Evolutionary conservation across 2,329 filamentous ascomycete genomes (phyloP).

Genomic region (Alternaria dauci): DNA sequence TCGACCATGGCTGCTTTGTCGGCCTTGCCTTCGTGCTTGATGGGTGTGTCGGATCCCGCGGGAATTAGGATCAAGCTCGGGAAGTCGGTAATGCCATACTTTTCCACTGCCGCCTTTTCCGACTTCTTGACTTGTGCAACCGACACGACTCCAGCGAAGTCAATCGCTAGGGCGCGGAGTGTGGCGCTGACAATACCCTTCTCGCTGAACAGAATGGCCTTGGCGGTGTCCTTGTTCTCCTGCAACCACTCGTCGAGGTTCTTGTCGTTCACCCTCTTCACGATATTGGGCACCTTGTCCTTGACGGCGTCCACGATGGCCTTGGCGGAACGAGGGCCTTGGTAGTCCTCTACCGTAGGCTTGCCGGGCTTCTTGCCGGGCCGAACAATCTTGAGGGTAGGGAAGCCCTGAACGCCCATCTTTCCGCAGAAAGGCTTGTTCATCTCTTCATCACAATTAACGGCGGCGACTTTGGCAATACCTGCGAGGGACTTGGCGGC

Average conservation of each 20-base stretch:
- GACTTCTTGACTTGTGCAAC: slow-evolving; percentile 87
- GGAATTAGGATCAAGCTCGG: slow-evolving; percentile 84
- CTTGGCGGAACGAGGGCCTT: slow-evolving; percentile 82
- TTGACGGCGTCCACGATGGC: slow-evolving; percentile 86
- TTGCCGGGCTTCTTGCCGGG: slow-evolving; percentile 82
- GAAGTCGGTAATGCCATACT: slow-evolving; percentile 79
- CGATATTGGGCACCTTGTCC: slow-evolving; percentile 90
- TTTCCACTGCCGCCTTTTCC: slow-evolving; percentile 73
- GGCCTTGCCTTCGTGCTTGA: slow-evolving; percentile 82
- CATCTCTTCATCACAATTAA: slow-evolving; percentile 91
- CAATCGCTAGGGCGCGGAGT: slow-evolving; percentile 84
- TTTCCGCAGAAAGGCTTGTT: slow-evolving; percentile 88
- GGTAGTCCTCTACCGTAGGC: slow-evolving; percentile 89
- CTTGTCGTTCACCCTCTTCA: slow-evolving; percentile 81
- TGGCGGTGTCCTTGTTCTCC: slow-evolving; percentile 72
- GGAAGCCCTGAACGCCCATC: slow-evolving; percentile 93
- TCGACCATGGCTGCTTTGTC: slow-evolving; percentile 83
- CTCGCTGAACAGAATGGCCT: slow-evolving; percentile 91
- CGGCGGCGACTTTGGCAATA: slow-evolving; percentile 89
- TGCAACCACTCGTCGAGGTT: slow-evolving; percentile 78
- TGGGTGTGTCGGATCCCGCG: slow-evolving; percentile 70
- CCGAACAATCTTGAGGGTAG: slow-evolving; percentile 90
- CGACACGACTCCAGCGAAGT: slow-evolving; percentile 81
- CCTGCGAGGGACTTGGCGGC: slow-evolving; percentile 89
- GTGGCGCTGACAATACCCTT: slow-evolving; percentile 88